Evolutionary conservation across 768 basidiomycete genomes (phyloP), one percentile per base, ranked within the genome.

Genomic region (Dioszegia hungarica): DNA sequence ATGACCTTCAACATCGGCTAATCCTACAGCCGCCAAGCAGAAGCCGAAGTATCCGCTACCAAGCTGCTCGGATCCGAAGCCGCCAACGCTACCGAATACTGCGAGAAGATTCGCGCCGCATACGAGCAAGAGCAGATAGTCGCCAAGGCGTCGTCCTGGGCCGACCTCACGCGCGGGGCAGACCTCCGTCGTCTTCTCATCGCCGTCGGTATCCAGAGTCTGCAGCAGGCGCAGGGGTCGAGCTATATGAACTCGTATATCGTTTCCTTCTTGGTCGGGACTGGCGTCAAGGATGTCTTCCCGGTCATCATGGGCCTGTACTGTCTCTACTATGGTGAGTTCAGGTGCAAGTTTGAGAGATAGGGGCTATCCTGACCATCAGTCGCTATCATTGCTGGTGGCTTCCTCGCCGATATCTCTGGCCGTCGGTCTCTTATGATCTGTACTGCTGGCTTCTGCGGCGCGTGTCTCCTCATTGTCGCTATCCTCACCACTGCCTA

Each of bases 151-250:
- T 40, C 46, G 15, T 43, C 49, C 2, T 64, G 54, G 55, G 28
- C 6, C 3, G 59, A 64, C 15, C 52, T 64, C 12, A 33, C 53
- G 17, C 51, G 54, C 25, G 25, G 33, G 2, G 44, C 63, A 15
- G 56, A 61, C 25, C 53, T 60, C 19, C 63, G 63, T 5, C 59
- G 63, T 3, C 19, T 41, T 10, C 56, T 64, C 46, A 58, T 64
- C 48, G 63, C 63, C 28, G 51, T 61, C 48, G 63, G 63, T 27
- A 39, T 61, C 11, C 63, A 64, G 43, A 47, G 25, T 40, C 56
- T 64, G 31, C 63, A 64, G 43, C 63, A 64, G 37, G 63, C 59
- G 19, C 63, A 64, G 36, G 63, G 63, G 25, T 47, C 39, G 10
- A 47, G 44, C 8, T 64, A 54, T 52, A 61, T 64, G 56, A 58